Conservation (phyloP, 2,329 filamentous ascomycete genomes). For the Phyllosticta citribraziliensis region DNA sequence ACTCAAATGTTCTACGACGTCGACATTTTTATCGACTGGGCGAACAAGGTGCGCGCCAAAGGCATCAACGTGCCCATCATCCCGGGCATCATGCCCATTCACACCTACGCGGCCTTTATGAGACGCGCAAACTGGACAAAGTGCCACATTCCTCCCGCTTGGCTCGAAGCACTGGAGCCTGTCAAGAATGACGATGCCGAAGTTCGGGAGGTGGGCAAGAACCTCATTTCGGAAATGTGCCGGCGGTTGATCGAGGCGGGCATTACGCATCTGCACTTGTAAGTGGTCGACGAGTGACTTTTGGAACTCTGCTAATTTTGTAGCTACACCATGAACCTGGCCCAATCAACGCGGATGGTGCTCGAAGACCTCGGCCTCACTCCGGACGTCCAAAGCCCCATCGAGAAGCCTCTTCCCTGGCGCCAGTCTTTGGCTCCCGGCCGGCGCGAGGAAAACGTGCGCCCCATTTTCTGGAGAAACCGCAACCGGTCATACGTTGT, state of each 20-base stretch:
- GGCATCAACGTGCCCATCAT: slow-evolving; percentile 79
- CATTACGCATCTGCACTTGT: slow-evolving; percentile 84
- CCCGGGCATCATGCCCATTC: slow-evolving; percentile 86
- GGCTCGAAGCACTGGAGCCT: slow-evolving; percentile 74
- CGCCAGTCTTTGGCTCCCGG: slow-evolving; percentile 85
- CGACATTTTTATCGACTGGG: slow-evolving; percentile 90
- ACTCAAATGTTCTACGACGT: slow-evolving; percentile 99
- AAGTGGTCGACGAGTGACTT: slow-evolving; percentile 20
- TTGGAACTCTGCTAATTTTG: background rate
- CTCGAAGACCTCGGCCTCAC: slow-evolving; percentile 80
- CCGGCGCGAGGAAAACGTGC: slow-evolving; percentile 85
- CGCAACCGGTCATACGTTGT: slow-evolving; percentile 91
- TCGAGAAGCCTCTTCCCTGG: slow-evolving; percentile 91
- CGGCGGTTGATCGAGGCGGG: slow-evolving; percentile 72
- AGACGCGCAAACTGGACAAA: slow-evolving; percentile 86
- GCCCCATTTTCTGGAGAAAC: slow-evolving; percentile 98
- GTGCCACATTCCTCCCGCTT: slow-evolving; percentile 69
- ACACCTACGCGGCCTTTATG: slow-evolving; percentile 87
- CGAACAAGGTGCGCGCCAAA: slow-evolving; percentile 70
- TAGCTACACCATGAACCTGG: slow-evolving; percentile 95
- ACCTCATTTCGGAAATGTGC: slow-evolving; percentile 81
- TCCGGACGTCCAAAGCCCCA: slow-evolving; percentile 65
- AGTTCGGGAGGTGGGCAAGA: slow-evolving; percentile 81
- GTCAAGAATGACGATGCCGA: slow-evolving; percentile 95
- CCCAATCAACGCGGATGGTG: slow-evolving; percentile 86